Conservation (phyloP, 2,329 filamentous ascomycete genomes). For the Fusarium sp. region DNA sequence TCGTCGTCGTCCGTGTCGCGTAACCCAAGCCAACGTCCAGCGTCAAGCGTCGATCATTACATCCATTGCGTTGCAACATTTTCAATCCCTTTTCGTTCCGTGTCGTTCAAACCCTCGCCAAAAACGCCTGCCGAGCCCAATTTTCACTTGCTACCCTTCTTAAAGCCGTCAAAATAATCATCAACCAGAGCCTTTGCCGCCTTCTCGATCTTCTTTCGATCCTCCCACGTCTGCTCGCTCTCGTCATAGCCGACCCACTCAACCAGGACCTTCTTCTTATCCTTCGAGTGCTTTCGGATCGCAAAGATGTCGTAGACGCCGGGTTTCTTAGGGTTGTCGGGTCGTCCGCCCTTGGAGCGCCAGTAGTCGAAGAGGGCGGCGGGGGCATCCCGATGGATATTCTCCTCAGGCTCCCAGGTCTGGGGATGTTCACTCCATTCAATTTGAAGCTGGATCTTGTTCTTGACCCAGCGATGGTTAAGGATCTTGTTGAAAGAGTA, state of each 20-base stretch:
- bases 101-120: not conserved
- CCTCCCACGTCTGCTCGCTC: conserved; percentile 48
- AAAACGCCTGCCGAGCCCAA: not conserved
- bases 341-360: conserved; percentile 47
- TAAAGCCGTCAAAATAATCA: conserved; percentile 40
- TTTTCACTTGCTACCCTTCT: conserved; percentile 20
- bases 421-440: conserved; percentile 46
- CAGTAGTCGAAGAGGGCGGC: conserved; percentile 50
- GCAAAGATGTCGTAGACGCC: conserved; percentile 50
- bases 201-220: conserved; percentile 39
- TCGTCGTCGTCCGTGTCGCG: conserved; percentile 11
- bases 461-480: conserved; percentile 46
- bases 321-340: conserved; percentile 46
- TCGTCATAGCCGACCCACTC: conserved; percentile 52
- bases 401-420: conserved; percentile 52
- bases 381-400: conserved; percentile 49
- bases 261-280: conserved; percentile 46
- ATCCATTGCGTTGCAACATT: not conserved
- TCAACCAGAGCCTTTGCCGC: conserved; percentile 44
- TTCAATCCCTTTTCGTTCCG: not conserved
- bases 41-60: not conserved
- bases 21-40: conserved; percentile 5
- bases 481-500: conserved; percentile 40
- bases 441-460: conserved; percentile 47
- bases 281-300: conserved; percentile 47